phyloP scores from a whole-genome alignment of 345 rosid species.

The Nephelium lappaceum region DNA sequence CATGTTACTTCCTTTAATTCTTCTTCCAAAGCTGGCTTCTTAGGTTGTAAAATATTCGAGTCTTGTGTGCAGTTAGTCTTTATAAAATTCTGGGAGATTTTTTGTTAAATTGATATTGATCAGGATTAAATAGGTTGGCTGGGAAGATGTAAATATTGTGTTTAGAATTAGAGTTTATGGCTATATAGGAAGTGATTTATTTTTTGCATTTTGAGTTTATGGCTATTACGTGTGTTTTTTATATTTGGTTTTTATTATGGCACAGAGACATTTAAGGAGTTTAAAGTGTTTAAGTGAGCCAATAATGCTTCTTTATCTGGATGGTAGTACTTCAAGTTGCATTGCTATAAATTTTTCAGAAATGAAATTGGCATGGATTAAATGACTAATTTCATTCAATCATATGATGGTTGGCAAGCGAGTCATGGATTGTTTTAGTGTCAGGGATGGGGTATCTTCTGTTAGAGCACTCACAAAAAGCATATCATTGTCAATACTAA shows the following conservation, averaged over 20 bases:
- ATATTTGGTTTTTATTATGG: no score
- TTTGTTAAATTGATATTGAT: neutral
- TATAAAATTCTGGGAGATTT: neutral
- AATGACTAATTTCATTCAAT: neutral
- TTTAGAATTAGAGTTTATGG: neutral
- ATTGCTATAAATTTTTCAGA: neutral
- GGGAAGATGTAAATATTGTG: neutral
- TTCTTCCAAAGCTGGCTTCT: neutral
- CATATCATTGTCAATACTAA: neutral
- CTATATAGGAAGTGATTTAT: neutral
- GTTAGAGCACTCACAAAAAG: neutral
- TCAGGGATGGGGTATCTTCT: neutral
- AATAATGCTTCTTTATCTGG: neutral
- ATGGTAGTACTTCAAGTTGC: neutral
- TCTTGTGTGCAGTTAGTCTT: neutral
- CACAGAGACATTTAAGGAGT: neutral
- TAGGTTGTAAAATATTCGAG: neutral
- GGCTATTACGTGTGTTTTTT: no score
- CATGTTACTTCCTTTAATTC: slow-evolving; percentile 5
- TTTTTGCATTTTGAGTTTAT: neutral
- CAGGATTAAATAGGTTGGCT: neutral
- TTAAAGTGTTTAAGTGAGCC: neutral
- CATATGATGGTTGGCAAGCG: slow-evolving; percentile 3
- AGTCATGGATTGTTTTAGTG: neutral
- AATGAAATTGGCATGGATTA: neutral